Base-by-base conservation (phyloP, 768 basidiomycete species). In the Auriscalpium orientale region DNA sequence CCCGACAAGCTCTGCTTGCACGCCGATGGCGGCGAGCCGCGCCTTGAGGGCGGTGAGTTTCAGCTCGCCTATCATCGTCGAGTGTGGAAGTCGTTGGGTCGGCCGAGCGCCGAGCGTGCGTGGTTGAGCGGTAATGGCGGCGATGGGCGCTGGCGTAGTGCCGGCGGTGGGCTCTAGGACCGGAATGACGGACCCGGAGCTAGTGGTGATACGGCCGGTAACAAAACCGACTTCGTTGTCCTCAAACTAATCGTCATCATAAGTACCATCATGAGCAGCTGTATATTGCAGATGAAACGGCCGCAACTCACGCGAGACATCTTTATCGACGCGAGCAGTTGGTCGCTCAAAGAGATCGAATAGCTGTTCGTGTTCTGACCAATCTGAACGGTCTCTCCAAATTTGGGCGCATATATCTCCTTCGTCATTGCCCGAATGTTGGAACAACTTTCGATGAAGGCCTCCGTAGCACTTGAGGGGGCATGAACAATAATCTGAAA, bases 31-130 rank as follows among this genome's bases (percentile, higher is more conserved):
- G 5, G 83, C 77, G 20, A 99, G 76, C 6, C 85, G 82, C n/a
- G 84, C 68, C 70, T 98, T 97, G 48, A 99, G 79, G 2, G 83
- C 80, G 1, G 93, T 94, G 33, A 99, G 76, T 67, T 97, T 94
- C 44, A 99, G 81, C 65, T 98, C 97, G 51, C 97, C 97, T 55
- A 99, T 97, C 86, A 98, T 95, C 8, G 95, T 90, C 0, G 95
- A 95, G 57, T 85, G 82, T 1, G 93, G 91, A 3, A 98, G 75
- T 2, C 81, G 72, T 10, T 81, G 77, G 18, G 80, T 74, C 15
- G 83, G 78, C 34, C 89, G 81, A n/a, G 84, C 79, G 16, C 86
- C 88, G 20, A 89, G 77, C 36, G 76, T 73, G 18, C 74, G 80
- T 20, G 72, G 71, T 44, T 67, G 59, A 1, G 62, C 58, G 12